Evolutionary conservation across 352 stramenopile species (phyloP).

Genomic region (Globisporangium spiculum): DNA sequence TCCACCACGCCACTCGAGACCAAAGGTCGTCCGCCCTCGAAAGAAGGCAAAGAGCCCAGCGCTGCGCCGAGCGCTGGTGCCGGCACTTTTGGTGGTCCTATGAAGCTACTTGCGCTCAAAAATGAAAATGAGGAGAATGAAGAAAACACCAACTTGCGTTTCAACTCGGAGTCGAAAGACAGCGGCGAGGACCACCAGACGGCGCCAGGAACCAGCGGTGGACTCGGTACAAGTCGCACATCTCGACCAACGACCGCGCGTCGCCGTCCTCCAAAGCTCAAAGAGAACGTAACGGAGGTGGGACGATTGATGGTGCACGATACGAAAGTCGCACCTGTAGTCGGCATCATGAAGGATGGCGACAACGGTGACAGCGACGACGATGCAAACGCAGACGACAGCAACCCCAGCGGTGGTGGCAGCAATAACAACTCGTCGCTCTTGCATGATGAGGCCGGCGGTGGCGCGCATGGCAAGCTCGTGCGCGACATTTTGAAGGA

Average conservation of each 20-base stretch:
- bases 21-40: slow-evolving; percentile 34
- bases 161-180: slow-evolving; percentile 41
- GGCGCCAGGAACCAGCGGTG: slow-evolving; percentile 47
- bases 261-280: slow-evolving; percentile 83
- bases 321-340: slow-evolving; percentile 72
- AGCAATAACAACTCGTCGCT: slow-evolving; percentile 21
- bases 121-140: slow-evolving; percentile 52
- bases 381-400: slow-evolving; percentile 34
- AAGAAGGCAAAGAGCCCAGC: slow-evolving; percentile 38
- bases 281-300: slow-evolving; percentile 84
- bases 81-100: slow-evolving; percentile 48
- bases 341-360: slow-evolving; percentile 82
- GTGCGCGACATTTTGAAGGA: slow-evolving; percentile 86
- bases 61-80: slow-evolving; percentile 16
- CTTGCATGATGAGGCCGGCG: slow-evolving; percentile 31
- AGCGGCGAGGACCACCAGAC: slow-evolving; percentile 24
- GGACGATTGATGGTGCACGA: slow-evolving; percentile 66
- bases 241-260: slow-evolving; percentile 82
- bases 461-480: slow-evolving; percentile 54
- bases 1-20: slow-evolving; percentile 56
- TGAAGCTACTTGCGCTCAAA: slow-evolving; percentile 58
- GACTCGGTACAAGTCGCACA: slow-evolving; percentile 57
- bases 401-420: slow-evolving; percentile 11
- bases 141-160: slow-evolving; percentile 38
- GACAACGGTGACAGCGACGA: slow-evolving; percentile 71